phyloP scores from a whole-genome alignment of 345 rosid species.

The Syzygium jambos region DNA sequence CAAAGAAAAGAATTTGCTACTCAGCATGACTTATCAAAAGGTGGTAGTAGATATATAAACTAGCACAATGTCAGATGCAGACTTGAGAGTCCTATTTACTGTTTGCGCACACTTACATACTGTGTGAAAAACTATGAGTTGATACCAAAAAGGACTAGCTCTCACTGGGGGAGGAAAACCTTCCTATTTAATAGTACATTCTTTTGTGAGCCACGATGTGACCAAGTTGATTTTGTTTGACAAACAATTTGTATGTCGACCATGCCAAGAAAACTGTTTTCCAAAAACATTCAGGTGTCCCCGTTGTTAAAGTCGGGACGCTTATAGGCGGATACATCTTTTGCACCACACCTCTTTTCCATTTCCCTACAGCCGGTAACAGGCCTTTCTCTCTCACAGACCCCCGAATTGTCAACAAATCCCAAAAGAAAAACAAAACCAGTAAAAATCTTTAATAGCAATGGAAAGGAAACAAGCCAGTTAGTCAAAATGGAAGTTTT shows the following conservation, averaged over 20 bases:
- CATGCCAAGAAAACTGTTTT: neutral
- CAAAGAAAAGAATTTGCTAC: neutral
- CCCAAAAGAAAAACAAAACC: neutral
- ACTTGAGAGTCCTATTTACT: neutral
- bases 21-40: neutral
- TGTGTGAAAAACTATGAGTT: neutral
- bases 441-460: neutral
- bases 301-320: accelerated
- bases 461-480: neutral
- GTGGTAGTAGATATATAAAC: neutral
- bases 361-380: neutral
- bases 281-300: neutral
- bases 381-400: neutral
- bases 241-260: neutral
- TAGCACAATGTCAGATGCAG: neutral
- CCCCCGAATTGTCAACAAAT: neutral
- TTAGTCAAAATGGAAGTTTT: neutral
- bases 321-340: neutral
- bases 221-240: neutral
- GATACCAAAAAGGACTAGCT: neutral
- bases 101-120: neutral
- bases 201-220: neutral
- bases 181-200: neutral
- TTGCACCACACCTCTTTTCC: neutral
- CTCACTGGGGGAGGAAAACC: neutral